Evolutionary conservation across 108 stramenopile species (phyloP), one percentile per base, ranked within the genome.

Genomic region (Pseudonitzschia delicatissima): DNA sequence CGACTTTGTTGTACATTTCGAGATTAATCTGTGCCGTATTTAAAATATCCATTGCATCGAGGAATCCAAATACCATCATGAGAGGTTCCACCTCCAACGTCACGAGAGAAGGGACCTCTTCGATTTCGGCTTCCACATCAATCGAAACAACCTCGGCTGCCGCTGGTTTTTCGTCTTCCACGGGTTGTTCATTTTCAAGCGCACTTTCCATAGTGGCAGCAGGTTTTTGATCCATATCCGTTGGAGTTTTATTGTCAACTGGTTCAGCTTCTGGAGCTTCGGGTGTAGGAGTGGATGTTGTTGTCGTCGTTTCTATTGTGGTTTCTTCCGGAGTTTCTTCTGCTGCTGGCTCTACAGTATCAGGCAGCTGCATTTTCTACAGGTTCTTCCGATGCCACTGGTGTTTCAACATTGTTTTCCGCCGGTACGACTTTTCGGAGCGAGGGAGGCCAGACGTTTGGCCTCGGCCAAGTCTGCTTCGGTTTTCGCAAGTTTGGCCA

Each of bases 41-140:
- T 40, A 93, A 72, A 44, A 93, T 83, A 71, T 90, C 92, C 12
- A 85, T 29, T 4, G 92, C 84, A 62, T 88, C 87, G 51, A 86
- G 47, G 55, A 77, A 88, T 26, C 78, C 73, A 77, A 88, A 90
- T 18, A 93, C 79, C 8, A 68, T 58, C 82, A 88, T 84, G 12
- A 93, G 66, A 23, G 73, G 69, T 36, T 73, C 64, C 48, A 76
- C 72, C 53, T 92, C 80, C 47, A 92, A 27, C 13, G 62, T 62
- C 31, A 71, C 47, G 3, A 85, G 68, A 25, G 20, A 52, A 13
- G 68, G 74, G 1, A 63, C 39, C 20, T 62, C 67, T 66, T 83
- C 64, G 60, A 33, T 47, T 20, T 72, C 68, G 13, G 77, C 81
- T 64, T 77, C 73, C 13, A 35, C 58, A 9, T 66, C 39, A 7